Conservation (phyloP, 345 rosid species). For the Citrus cavaleriei region DNA sequence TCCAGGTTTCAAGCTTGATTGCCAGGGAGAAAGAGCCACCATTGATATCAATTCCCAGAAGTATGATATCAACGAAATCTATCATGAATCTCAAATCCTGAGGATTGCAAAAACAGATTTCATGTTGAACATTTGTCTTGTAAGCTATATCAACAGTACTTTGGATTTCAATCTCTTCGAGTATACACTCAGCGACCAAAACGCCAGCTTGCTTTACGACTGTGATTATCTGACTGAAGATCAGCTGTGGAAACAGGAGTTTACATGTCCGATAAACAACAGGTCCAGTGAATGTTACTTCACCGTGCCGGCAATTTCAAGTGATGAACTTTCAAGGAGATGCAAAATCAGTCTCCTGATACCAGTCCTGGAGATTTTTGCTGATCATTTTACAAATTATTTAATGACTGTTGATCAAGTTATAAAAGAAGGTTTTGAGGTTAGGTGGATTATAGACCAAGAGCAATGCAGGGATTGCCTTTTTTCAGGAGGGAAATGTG, state of each 20-base stretch:
- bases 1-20: conserved; percentile 13
- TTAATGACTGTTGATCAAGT: neutral
- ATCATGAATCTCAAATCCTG: neutral
- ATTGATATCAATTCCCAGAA: neutral
- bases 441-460: conserved; percentile 14
- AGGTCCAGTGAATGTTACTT: neutral
- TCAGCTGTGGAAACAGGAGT: neutral
- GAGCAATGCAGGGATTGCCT: neutral
- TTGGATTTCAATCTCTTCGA: neutral
- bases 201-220: conserved; percentile 1
- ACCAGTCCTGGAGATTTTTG: neutral
- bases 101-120: conserved; percentile 8
- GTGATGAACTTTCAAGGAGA: neutral
- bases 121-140: neutral
- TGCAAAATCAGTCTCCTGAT: neutral
- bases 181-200: neutral
- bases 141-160: neutral
- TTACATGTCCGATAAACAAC: neutral
- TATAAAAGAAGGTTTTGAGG: conserved; percentile 22
- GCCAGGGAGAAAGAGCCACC: neutral
- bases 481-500: conserved; percentile 19
- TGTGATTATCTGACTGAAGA: neutral
- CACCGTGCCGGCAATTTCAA: neutral
- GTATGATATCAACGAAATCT: conserved; percentile 4
- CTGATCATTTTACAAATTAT: no score